Evolutionary conservation across 352 stramenopile genomes (phyloP).

Genomic region (Globisporangium alternatum): DNA sequence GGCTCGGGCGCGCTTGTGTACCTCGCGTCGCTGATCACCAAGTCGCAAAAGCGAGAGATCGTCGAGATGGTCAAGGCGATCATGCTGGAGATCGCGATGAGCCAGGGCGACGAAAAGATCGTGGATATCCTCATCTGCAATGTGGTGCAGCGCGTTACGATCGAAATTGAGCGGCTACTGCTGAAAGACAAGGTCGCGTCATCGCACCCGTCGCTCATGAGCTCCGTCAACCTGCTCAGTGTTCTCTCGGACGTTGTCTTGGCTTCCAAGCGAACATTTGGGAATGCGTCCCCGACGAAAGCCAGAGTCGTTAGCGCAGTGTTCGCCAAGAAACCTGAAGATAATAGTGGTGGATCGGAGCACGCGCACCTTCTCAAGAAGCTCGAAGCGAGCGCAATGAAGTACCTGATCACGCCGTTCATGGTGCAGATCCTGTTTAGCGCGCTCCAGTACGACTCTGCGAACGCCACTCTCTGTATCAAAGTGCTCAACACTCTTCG

Average conservation of each 20-base stretch:
- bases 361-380: slow-evolving; percentile 6
- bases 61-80: slow-evolving; percentile 58
- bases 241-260: slow-evolving; percentile 10
- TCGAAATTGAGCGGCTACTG: slow-evolving; percentile 26
- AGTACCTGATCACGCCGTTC: slow-evolving; percentile 6
- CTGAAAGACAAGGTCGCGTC: slow-evolving; percentile 3
- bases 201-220: slow-evolving; percentile 7
- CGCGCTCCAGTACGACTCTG: neutral
- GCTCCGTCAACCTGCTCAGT: slow-evolving; percentile 17
- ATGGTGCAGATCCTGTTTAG: slow-evolving; percentile 14
- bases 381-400: slow-evolving; percentile 5
- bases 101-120: slow-evolving; percentile 46
- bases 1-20: slow-evolving; percentile 51
- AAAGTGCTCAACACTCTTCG: slow-evolving; percentile 41
- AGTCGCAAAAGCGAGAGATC: slow-evolving; percentile 27
- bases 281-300: neutral
- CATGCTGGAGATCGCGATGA: slow-evolving; percentile 31
- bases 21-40: slow-evolving; percentile 41
- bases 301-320: neutral
- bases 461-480: slow-evolving; percentile 24
- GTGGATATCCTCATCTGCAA: slow-evolving; percentile 59
- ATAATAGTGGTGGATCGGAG: neutral
- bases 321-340: neutral
- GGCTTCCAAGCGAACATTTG: slow-evolving; percentile 6
- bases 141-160: slow-evolving; percentile 43